Evolutionary conservation across 305 asterid genomes (phyloP).

Genomic region (Petunia hybrid): DNA sequence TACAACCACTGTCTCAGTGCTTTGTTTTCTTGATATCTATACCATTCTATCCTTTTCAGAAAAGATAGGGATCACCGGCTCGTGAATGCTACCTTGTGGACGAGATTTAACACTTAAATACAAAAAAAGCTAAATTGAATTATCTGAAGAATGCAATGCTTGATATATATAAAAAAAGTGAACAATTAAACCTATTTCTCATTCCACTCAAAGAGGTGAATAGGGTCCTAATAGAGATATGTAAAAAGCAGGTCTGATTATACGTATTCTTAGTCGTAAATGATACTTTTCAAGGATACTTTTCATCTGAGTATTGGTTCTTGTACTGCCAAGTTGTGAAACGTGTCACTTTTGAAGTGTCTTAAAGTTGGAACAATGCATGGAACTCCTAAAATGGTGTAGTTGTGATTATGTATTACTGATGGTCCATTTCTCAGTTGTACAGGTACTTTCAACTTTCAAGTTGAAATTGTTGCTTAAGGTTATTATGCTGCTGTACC

Average conservation of each 20-base stretch:
- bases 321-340: neutral
- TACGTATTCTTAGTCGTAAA: neutral
- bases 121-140: neutral
- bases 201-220: neutral
- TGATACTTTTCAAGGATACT: neutral
- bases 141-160: neutral
- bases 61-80: neutral
- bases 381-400: neutral
- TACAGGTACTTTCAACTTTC: neutral
- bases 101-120: neutral
- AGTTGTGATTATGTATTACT: neutral
- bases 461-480: neutral
- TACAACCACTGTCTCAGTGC: no score
- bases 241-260: neutral
- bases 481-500: neutral
- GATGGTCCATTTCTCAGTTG: constrained; percentile 1
- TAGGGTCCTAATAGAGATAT: neutral
- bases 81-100: neutral
- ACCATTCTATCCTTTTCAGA: no score
- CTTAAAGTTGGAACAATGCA: neutral
- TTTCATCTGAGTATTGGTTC: neutral
- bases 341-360: neutral
- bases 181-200: neutral
- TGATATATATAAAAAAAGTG: neutral
- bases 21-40: no score